These are phyloP conservation scores for Kitagawia praeruptora DNA, from an alignment of 129 eudicot species.

Conservation along the genomic window DNA sequence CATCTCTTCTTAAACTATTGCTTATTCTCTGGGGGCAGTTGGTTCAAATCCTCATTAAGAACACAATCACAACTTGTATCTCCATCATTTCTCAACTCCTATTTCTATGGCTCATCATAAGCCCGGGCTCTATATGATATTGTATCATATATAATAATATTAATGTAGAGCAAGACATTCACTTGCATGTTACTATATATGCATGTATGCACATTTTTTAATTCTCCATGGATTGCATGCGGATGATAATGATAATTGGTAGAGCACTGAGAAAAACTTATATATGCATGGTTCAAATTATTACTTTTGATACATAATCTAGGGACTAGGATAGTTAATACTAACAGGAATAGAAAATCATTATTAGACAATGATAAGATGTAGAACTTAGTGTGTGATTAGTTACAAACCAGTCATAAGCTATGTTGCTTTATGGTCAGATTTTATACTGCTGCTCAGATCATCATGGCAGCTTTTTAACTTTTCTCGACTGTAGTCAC, in stretches of 20 bases:
- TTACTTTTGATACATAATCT: too few species aligned
- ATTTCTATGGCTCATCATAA: background rate
- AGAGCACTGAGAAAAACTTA: background rate
- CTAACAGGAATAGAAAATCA: background rate
- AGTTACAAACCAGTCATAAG: slow-evolving; percentile 14
- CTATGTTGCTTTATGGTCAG: slow-evolving; percentile 16
- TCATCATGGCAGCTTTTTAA: slow-evolving; percentile 16
- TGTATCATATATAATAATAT: background rate
- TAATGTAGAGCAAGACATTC: background rate
- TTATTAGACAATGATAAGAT: background rate
- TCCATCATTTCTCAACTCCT: background rate
- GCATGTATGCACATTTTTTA: background rate
- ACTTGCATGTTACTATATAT: background rate
- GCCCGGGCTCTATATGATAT: background rate
- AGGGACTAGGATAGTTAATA: background rate
- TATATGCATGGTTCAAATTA: background rate
- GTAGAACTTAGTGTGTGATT: slow-evolving; percentile 5
- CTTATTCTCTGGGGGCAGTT: slow-evolving; percentile 13
- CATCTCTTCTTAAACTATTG: background rate
- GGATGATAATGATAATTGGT: too few species aligned
- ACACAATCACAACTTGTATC: slow-evolving; percentile 8
- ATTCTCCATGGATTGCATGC: too few species aligned
- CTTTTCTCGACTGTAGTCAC: slow-evolving; percentile 16
- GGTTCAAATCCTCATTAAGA: slow-evolving; percentile 7
- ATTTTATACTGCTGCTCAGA: background rate